Evolutionary conservation across 176 grass and related monocot genomes (phyloP), one percentile per base, ranked within the genome.

Genomic region (Triticum turgidum): DNA sequence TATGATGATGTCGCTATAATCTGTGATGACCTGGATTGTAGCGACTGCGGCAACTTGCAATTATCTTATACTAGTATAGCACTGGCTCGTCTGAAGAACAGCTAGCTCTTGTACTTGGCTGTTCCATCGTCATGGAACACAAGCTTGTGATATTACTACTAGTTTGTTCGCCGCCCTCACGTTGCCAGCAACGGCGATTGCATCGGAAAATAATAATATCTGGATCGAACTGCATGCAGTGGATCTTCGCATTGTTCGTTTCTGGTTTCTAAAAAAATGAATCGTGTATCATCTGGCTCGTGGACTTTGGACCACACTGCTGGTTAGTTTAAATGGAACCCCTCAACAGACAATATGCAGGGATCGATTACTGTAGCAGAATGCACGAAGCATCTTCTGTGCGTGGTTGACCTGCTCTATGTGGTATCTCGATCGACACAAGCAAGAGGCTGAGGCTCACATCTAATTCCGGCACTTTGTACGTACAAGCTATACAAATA

Each of bases 41-140:
- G n/a, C 52, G 70, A 73, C 64, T 82, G 84, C 52, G 11, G 33
- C 65, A 76, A 72, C 65, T 79, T 35, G 80, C 72, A 71, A 33
- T 51, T 18, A 80, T 64, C 17, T 54, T 54, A 62, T 78, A 37
- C 65, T 72, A 76, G 52, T 34, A 34, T 34, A 34, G 33, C 33
- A 34, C n/a, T 67, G n/a, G 11, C 65, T 86, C 79, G 10, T 75
- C 72, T 41, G 44, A 63, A 74, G 13, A 61, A 37, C 58, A 76
- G 54, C 65, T 72, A 76, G 54, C 65, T 64, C 51, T 47, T 64
- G 20, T 64, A 56, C 35, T 27, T 39, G 22, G 25, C 65, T 85
- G 41, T 77, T 71, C 51, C 6, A 72, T 71, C 39, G 83, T 70
- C 79, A 86, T 77, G 83, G 49, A 80, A 54, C 68, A 17, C 61